Percentiles rank a stretch among this genome's conserved stretches.
Evolutionary conservation across 176 grass and related monocot species (phyloP).

Genomic region (Aechmea fasciata): DNA sequence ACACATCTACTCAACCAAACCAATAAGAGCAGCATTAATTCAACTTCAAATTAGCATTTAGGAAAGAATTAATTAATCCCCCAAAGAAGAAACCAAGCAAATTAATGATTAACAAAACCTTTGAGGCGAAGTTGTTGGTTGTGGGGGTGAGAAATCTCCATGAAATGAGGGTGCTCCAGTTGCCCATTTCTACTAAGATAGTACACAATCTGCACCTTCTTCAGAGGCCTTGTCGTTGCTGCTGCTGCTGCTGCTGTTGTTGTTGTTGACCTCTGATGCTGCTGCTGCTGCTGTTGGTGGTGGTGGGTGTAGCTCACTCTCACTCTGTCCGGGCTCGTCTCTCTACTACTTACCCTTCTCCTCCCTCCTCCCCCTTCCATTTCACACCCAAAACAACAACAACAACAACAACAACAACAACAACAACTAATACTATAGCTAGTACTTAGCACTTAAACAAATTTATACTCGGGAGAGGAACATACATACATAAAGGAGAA

Average conservation of each 20-base stretch:
- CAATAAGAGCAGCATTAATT: not conserved
- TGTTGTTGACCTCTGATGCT: not conserved
- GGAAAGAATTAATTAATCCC: not conserved
- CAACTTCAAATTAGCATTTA: not conserved
- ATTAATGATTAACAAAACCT: constrained; percentile 30
- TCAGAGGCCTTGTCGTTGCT: constrained; percentile 40
- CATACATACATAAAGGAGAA: not conserved
- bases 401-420: too few species aligned
- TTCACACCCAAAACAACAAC: not conserved
- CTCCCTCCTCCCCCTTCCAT: constrained; percentile 39
- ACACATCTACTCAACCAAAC: constrained; percentile 47
- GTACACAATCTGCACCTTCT: constrained; percentile 86
- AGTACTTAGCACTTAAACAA: not conserved
- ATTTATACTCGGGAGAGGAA: not conserved
- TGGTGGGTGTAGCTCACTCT: constrained; percentile 27
- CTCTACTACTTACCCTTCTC: constrained; percentile 32
- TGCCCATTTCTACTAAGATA: constrained; percentile 93
- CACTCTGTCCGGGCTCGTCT: constrained; percentile 61
- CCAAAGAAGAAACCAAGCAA: not conserved
- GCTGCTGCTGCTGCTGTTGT: constrained; percentile 30
- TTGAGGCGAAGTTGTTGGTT: constrained; percentile 86
- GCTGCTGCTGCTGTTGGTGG: constrained; percentile 11
- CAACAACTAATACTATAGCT: not conserved
- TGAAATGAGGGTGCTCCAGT: constrained; percentile 94
- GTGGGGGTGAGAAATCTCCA: constrained; percentile 73